Base-by-base conservation (phyloP, 495 filamentous ascomycete species). In the Oleoguttula mirabilis region DNA sequence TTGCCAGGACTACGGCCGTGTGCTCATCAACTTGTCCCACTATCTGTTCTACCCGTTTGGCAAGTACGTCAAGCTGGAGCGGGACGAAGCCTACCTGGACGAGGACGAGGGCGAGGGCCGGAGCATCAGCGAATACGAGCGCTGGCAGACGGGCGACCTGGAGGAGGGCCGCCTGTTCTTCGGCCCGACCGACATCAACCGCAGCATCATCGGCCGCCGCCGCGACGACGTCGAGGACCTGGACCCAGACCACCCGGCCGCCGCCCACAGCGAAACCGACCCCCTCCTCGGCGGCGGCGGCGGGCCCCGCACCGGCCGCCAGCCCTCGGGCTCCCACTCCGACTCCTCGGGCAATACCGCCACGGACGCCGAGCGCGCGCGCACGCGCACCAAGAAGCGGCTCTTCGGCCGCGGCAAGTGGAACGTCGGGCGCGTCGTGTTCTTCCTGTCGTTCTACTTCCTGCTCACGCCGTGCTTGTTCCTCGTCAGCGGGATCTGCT, bases 91-190 rank as follows among this genome's bases (percentile, higher is more conserved):
- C 23, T 99, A 99, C 59, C 72, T 84, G 17, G 84, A 96, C 51
- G 90, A 99, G 60, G 90, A 99, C 59, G 78, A 93, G 55, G 92
- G 88, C n/a, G 90, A 99, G 63, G 90, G 92, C n/a, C 75, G 90
- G 54, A 96, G 87, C 60, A 95, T 99, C 58, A 93, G 84, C 56
- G 90, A 99, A 63, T 99, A 99, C 61, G 90, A 96, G 59, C 88
- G 93, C 59, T 99, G 90, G 90, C 90, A 99, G 59, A 93, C 80
- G 52, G 90, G 90, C 27, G 90, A 99, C 57, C 66, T 99, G 25
- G 90, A 99, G 61, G 84, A 94, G 61, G 90, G 90, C 3, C 71
- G 88, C 11, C 73, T 95, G 7, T 96, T 96, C 68, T 99, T 99
- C 59, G 92, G 90, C 4, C 90, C 90, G 12, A 62, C 73, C 23